A percentile compares a stretch with the other conserved stretches of the same genome.
Conservation (phyloP, 2,329 filamentous ascomycete species). For the Neurospora sp. region DNA sequence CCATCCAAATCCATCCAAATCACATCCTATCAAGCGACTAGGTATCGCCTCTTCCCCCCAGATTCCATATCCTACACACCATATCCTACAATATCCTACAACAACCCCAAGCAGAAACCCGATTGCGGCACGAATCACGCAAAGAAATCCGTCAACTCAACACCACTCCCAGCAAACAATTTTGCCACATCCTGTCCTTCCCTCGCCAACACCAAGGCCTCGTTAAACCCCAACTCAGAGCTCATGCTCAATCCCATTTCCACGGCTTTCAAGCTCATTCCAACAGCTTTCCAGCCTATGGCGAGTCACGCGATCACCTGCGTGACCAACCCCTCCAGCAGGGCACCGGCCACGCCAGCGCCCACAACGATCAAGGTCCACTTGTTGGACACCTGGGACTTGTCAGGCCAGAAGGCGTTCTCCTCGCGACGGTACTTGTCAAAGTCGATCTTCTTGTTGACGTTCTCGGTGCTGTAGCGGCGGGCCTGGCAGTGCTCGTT, state of each 20-base stretch:
- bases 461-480: conserved; percentile 39
- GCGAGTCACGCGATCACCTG: neutral
- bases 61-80: neutral
- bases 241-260: neutral
- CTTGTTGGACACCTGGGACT: conserved; percentile 39
- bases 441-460: conserved; percentile 42
- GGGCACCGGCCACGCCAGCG: conserved; percentile 36
- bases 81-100: neutral
- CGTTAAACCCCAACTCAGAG: neutral
- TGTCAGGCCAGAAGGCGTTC: conserved; percentile 50
- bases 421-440: conserved; percentile 41
- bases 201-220: neutral
- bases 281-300: neutral
- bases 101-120: neutral
- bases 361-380: conserved; percentile 46
- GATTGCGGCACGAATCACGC: neutral
- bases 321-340: conserved; percentile 27
- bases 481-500: conserved; percentile 43
- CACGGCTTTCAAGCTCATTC: neutral
- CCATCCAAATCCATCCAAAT: neutral
- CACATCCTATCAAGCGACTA: neutral
- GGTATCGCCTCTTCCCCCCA: neutral
- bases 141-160: neutral
- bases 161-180: neutral
- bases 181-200: neutral